phyloP scores from a whole-genome alignment of 2,329 filamentous ascomycete species.

The Leptographium wingfieldii region DNA sequence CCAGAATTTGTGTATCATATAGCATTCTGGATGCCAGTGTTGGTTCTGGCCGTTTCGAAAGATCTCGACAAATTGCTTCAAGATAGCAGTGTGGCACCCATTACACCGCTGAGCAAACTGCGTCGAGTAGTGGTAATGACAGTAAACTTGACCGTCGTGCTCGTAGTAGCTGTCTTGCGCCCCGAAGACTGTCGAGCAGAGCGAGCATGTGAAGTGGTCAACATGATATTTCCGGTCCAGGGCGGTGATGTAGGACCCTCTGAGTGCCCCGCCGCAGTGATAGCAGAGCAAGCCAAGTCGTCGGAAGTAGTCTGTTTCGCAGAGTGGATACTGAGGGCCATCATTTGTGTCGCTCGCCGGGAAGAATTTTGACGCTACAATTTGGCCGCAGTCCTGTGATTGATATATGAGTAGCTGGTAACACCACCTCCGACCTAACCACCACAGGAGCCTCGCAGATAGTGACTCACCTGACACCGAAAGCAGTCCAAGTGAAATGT shows the following conservation, averaged over 20 bases:
- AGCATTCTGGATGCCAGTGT: constrained; percentile 98
- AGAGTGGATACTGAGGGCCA: constrained; percentile 79
- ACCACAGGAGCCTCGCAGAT: background rate
- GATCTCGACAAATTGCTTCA: constrained; percentile 99
- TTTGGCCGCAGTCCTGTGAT: constrained; percentile 83
- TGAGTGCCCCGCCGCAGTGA: constrained; percentile 81
- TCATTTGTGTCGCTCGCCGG: constrained; percentile 86
- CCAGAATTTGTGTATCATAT: constrained; percentile 99
- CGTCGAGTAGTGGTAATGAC: constrained; percentile 97
- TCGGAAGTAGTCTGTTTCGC: constrained; percentile 95
- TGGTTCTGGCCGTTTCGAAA: constrained; percentile 96
- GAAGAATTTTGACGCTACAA: constrained; percentile 98
- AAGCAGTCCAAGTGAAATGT: constrained; percentile 98
- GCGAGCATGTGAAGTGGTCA: constrained; percentile 95
- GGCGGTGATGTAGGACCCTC: constrained; percentile 95
- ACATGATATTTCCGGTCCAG: constrained; percentile 98
- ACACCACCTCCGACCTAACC: background rate
- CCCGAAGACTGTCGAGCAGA: constrained; percentile 95
- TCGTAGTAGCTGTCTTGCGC: constrained; percentile 98
- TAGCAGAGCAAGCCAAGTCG: constrained; percentile 83
- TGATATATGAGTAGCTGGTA: background rate
- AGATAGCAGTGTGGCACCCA: constrained; percentile 89
- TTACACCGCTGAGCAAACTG: constrained; percentile 94
- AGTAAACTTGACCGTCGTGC: constrained; percentile 91
- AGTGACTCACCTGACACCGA: constrained; percentile 67